Conservation (phyloP, 352 stramenopile species). For the Phytophthora pluvialis region DNA sequence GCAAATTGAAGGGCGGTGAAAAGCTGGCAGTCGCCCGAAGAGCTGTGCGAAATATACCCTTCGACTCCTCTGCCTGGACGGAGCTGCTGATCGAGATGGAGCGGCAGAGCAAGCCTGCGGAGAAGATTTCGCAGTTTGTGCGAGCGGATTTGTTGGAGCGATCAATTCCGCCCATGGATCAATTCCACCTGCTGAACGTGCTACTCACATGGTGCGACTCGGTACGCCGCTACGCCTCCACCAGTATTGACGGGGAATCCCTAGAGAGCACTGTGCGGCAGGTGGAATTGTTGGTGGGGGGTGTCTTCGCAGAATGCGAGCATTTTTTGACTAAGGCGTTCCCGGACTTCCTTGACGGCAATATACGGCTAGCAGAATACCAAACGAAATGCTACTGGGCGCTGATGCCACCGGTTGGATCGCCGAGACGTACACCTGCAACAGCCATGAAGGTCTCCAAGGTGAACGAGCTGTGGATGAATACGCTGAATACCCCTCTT, state of each 20-base stretch:
- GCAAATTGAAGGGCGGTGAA: background rate
- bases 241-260: slow-evolving; percentile 10
- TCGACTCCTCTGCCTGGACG: slow-evolving; percentile 66
- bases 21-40: slow-evolving; percentile 40
- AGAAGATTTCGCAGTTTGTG: slow-evolving; percentile 38
- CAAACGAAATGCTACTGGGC: slow-evolving; percentile 53
- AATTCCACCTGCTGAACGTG: slow-evolving; percentile 53
- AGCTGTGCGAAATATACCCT: slow-evolving; percentile 70
- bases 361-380: slow-evolving; percentile 50
- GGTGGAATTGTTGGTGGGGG: slow-evolving; percentile 32
- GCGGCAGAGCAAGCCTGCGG: background rate
- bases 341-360: slow-evolving; percentile 39
- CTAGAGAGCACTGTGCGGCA: slow-evolving; percentile 16
- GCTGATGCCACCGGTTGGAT: slow-evolving; percentile 25
- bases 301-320: slow-evolving; percentile 42
- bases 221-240: slow-evolving; percentile 34
- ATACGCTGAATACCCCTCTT: slow-evolving; percentile 18
- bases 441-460: slow-evolving; percentile 22
- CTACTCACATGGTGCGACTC: slow-evolving; percentile 60
- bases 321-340: slow-evolving; percentile 46
- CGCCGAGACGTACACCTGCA: background rate
- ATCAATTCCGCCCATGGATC: slow-evolving; percentile 55
- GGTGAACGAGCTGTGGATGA: slow-evolving; percentile 47
- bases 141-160: slow-evolving; percentile 39
- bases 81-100: slow-evolving; percentile 68